Evolutionary conservation across 352 stramenopile genomes (phyloP).

Genomic region (Phytophthora macrochlamydospora): DNA sequence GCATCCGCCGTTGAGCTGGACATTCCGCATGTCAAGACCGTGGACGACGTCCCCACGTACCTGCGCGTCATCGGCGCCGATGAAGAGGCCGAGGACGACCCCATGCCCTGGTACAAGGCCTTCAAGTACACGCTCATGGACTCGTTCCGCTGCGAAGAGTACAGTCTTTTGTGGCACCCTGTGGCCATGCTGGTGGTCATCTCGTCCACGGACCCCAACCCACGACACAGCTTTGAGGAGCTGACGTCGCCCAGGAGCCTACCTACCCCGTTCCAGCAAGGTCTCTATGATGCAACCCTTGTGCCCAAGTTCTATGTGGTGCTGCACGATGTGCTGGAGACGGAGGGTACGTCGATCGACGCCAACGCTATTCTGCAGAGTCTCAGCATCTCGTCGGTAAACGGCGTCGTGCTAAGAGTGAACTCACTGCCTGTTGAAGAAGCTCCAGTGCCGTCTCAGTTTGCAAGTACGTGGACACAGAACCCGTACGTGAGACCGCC

Average conservation of each 20-base stretch:
- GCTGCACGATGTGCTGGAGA: slow-evolving; percentile 84
- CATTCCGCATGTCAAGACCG: slow-evolving; percentile 54
- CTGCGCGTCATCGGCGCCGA: slow-evolving; percentile 62
- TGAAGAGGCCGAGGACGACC: slow-evolving; percentile 40
- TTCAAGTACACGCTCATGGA: slow-evolving; percentile 85
- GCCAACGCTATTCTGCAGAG: slow-evolving; percentile 76
- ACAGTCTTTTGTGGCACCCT: slow-evolving; percentile 74
- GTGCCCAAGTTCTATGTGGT: slow-evolving; percentile 89
- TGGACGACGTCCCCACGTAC: slow-evolving; percentile 75
- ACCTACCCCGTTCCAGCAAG: slow-evolving; percentile 66
- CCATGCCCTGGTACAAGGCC: slow-evolving; percentile 80
- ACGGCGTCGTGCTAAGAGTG: slow-evolving; percentile 64
- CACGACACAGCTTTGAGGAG: slow-evolving; percentile 75
- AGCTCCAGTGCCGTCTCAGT: slow-evolving; percentile 28
- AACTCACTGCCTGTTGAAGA: slow-evolving; percentile 62
- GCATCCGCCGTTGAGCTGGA: slow-evolving; percentile 59
- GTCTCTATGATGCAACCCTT: slow-evolving; percentile 79
- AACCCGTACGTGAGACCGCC: slow-evolving; percentile 72
- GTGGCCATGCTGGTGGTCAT: slow-evolving; percentile 79
- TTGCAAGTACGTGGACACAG: slow-evolving; percentile 45
- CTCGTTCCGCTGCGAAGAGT: slow-evolving; percentile 85
- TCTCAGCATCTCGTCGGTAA: slow-evolving; percentile 55
- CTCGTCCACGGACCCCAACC: slow-evolving; percentile 84
- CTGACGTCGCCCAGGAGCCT: slow-evolving; percentile 55
- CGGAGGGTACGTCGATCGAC: slow-evolving; percentile 79